Evolutionary conservation across 495 filamentous ascomycete genomes (phyloP), one percentile per base, ranked within the genome.

Genomic region (Penicillium arizonense): DNA sequence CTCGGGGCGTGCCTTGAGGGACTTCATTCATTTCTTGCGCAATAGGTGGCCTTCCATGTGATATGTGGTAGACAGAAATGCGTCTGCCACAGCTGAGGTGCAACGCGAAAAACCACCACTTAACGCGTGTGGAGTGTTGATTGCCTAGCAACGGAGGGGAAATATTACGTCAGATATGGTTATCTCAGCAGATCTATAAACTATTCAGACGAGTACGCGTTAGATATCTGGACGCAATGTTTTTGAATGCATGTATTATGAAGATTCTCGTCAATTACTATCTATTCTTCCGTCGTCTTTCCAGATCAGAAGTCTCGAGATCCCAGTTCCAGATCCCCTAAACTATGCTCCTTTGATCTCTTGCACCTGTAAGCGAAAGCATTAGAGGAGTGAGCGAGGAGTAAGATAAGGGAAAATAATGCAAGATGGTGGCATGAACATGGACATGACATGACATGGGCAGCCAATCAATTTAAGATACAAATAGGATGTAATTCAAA

Each of bases 21-120:
- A 4, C 38, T 44, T 28, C 53, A 55, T 56, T 65, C 71, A 72
- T 74, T 44, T 62, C 69, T 65, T 49, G 52, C 26, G 49, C 37
- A 47, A 20, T 47, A 10, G 18, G 12, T 5, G 14, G 35, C 42
- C 8, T 38, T 12, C 18, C 42, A 47, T 43, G 24, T 33, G 40
- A 44, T 35, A 34, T 42, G 26, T 43, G 8, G 26, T 12, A 34
- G 30, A 18, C 44, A 12, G 21, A 37, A 20, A n/a, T 10, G 43
- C 12, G 28, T 47, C 44, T 47, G 16, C 12, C 37, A 7, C 8
- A 26, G 1, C n/a, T n/a, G 28, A 30, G 51, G 50, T 42, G 62
- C 54, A 50, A 66, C 62, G 56, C 57, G 54, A 60, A 54, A 55
- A 62, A 69, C 59, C 68, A 69, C 59, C 68, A 73, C 70, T 73